Conservation (phyloP, 768 basidiomycete species). For the Lactarius indigo region DNA sequence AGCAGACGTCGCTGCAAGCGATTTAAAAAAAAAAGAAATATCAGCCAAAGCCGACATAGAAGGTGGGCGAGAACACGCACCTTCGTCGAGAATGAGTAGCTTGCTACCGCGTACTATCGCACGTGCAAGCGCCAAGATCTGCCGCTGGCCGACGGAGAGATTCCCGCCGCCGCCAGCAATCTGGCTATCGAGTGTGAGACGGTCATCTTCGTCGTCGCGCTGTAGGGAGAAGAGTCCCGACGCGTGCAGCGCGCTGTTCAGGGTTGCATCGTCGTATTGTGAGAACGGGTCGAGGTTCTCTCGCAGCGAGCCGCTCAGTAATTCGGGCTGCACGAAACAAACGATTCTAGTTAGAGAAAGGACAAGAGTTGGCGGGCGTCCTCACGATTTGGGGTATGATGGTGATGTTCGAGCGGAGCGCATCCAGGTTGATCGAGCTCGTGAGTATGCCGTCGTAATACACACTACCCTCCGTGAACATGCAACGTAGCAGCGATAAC, state of each 20-base stretch:
- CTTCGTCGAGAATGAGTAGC: too few relatives aligned
- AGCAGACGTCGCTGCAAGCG: constrained; percentile 41
- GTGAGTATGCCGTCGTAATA: constrained; percentile 49
- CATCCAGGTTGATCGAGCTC: constrained; percentile 47
- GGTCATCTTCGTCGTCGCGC: constrained; percentile 35
- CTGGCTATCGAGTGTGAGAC: constrained; percentile 42
- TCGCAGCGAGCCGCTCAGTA: constrained; percentile 54
- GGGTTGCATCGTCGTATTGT: too few relatives aligned
- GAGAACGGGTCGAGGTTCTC: constrained; percentile 62
- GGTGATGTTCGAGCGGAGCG: constrained; percentile 49
- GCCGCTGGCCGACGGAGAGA: too few relatives aligned
- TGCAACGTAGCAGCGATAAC: constrained; percentile 50
- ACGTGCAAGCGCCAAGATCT: too few relatives aligned
- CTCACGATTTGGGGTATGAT: constrained; percentile 57
- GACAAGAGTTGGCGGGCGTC: neutral
- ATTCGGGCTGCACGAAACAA: constrained; percentile 37
- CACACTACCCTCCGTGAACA: constrained; percentile 49
- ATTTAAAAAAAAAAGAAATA: too few relatives aligned
- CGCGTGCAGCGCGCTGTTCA: constrained; percentile 44
- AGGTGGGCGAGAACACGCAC: too few relatives aligned
- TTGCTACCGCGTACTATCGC: too few relatives aligned
- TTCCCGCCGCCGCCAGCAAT: too few relatives aligned
- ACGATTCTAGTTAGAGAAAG: neutral
- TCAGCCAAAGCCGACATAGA: neutral
- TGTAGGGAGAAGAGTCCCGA: constrained; percentile 45